Evolutionary conservation across 2,329 filamentous ascomycete genomes (phyloP), one percentile per base, ranked within the genome.

Genomic region (Fusarium lyarnte): DNA sequence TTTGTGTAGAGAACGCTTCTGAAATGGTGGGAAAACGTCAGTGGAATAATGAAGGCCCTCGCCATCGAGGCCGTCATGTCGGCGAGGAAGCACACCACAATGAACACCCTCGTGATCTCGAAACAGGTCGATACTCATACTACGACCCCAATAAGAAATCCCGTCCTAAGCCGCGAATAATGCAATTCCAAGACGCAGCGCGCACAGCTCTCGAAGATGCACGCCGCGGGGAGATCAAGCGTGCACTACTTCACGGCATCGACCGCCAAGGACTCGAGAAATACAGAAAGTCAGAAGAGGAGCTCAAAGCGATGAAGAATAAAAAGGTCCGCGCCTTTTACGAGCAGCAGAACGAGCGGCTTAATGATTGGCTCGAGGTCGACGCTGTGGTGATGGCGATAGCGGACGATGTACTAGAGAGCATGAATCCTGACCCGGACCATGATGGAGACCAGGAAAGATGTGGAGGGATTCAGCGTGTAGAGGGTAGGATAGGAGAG

Each of bases 181-280:
- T 72, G 17, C 87, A 93, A 70, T 81, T 80, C 58, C 77, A 73
- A 21, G 78, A 81, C n/a, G 76, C 74, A 9, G 78, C 77, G 5
- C 66, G 70, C 5, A 79, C 77, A 9, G 79, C 77, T 8, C 70
- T 79, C 21, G 78, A 80, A 10, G 79, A 81, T 21, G 73, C 75
- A 12, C 75, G 79, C 2, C 76, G 79, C 13, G 75, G 74, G 3
- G 78, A 79, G 64, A 78, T 81, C 38, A 81, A 81, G 42, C 65
- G 61, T 5, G 76, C 78, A 8, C 76, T 81, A 1, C 65, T 81
- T 6, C 73, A 78, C 31, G 77, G 77, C 41, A 78, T 81, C 63
- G 76, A 80, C 66, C 65, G 73, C 12, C 49, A 74, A 19, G 74
- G 69, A 1, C 74, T 81, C 1, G 79, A 81, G 33, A 68, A 65